These are phyloP conservation scores for Pseudoperonospora humuli DNA, from an alignment of 352 stramenopile genomes.

Conservation along the genomic window DNA sequence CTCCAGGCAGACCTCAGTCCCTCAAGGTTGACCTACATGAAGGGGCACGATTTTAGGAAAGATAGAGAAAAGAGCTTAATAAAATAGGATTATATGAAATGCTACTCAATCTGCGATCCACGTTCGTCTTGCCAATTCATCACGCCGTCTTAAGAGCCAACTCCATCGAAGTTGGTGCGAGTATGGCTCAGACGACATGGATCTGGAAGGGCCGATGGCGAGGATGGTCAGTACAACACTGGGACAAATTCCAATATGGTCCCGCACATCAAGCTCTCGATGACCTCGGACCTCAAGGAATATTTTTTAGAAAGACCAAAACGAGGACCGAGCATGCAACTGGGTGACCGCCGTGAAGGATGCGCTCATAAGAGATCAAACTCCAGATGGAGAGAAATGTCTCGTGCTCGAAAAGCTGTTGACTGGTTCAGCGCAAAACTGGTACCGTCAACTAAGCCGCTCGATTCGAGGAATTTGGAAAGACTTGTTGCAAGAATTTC, in stretches of 20 bases:
- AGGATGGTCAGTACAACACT: not conserved
- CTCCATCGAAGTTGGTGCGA: too few species aligned
- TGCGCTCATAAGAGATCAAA: not conserved
- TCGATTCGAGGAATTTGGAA: too few species aligned
- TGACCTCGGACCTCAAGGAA: not conserved
- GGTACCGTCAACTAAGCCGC: constrained; percentile 1
- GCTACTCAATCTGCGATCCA: too few species aligned
- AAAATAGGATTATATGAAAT: too few species aligned
- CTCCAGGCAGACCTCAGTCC: too few species aligned
- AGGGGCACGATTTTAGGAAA: too few species aligned
- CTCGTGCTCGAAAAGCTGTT: not conserved
- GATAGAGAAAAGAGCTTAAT: too few species aligned
- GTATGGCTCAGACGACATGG: not conserved
- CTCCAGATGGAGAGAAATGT: not conserved
- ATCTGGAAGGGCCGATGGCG: not conserved
- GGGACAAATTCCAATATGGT: not conserved
- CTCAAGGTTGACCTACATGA: too few species aligned
- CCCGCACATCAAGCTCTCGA: not conserved
- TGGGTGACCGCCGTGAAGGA: not conserved
- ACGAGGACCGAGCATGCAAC: not conserved
- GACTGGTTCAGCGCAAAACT: not conserved
- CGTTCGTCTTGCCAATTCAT: too few species aligned
- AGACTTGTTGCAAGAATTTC: too few species aligned
- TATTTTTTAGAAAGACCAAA: not conserved
- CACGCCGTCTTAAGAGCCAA: too few species aligned